These are phyloP conservation scores for Erysimum cheiri DNA, from an alignment of 441 rosid species.

Conservation along the genomic window DNA sequence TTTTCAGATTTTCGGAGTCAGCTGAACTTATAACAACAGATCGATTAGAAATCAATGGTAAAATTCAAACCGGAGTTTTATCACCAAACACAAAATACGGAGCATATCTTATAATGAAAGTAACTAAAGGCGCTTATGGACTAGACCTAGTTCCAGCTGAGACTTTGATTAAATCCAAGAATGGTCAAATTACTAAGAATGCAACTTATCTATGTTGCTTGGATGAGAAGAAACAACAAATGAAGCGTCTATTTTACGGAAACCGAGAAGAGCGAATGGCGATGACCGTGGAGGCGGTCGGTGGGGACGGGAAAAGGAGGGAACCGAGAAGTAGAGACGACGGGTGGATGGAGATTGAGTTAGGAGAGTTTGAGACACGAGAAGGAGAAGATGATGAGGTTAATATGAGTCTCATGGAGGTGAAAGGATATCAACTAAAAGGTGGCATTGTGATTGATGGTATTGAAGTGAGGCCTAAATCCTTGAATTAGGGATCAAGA, in stretches of 20 bases:
- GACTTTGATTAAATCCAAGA: constrained; percentile 47
- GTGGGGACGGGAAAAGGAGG: constrained; percentile 31
- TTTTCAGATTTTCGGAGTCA: constrained; percentile 62
- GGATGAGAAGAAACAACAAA: constrained; percentile 46
- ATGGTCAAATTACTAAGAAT: constrained; percentile 4
- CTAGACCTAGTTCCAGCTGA: constrained; percentile 61
- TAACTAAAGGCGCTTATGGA: constrained; percentile 52
- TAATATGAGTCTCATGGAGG: constrained; percentile 59
- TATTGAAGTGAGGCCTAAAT: constrained; percentile 62
- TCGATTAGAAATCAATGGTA: constrained; percentile 61
- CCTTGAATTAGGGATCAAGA: background rate
- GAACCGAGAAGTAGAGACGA: constrained; percentile 48
- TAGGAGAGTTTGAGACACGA: constrained; percentile 57
- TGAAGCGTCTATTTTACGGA: constrained; percentile 47
- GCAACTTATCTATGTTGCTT: constrained; percentile 45
- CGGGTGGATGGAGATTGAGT: constrained; percentile 76
- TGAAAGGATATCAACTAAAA: constrained; percentile 65
- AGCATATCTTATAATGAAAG: constrained; percentile 60
- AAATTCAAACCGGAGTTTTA: constrained; percentile 47
- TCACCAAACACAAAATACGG: constrained; percentile 60
- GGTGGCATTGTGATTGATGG: constrained; percentile 70
- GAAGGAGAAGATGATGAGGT: constrained; percentile 45
- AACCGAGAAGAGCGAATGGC: constrained; percentile 41
- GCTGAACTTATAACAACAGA: constrained; percentile 53
- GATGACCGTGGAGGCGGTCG: constrained; percentile 2